Conservation (phyloP, 2,329 filamentous ascomycete genomes). For the Aotearoamyces nothofagi region DNA sequence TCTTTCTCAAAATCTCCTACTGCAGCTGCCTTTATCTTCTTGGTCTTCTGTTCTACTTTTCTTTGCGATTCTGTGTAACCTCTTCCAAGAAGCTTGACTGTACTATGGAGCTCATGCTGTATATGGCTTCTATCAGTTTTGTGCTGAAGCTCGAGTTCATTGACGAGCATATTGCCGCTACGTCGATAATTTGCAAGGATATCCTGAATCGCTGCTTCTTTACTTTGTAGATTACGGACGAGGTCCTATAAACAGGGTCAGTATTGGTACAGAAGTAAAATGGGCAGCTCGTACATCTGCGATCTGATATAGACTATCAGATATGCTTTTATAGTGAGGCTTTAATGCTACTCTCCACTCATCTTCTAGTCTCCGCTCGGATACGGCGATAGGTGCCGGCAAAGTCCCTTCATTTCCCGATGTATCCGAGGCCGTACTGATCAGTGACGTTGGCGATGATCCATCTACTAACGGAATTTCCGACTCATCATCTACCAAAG, state of each 20-base stretch:
- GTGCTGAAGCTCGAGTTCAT: not conserved
- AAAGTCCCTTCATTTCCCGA: too few relatives aligned
- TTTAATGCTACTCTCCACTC: not conserved
- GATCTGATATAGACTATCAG: too few relatives aligned
- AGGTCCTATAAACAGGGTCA: not conserved
- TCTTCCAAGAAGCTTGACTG: not conserved
- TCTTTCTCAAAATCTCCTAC: not conserved
- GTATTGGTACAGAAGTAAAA: too few relatives aligned
- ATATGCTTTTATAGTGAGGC: constrained; percentile 1
- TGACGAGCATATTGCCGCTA: not conserved
- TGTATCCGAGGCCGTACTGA: too few relatives aligned
- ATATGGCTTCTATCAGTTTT: too few relatives aligned
- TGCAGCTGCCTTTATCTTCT: not conserved
- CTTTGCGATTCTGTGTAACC: not conserved
- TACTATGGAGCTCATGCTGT: not conserved
- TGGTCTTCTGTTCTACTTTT: not conserved
- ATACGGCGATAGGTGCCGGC: too few relatives aligned
- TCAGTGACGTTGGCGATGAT: too few relatives aligned
- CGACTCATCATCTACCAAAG: constrained; percentile 6
- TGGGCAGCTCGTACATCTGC: too few relatives aligned
- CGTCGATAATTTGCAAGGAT: not conserved
- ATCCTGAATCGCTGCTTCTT: not conserved
- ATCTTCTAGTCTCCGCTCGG: too few relatives aligned
- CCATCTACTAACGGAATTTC: not conserved
- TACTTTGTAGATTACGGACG: not conserved